Evolutionary conservation across 2,329 filamentous ascomycete genomes (phyloP).

Genomic region (Byssochlamys sp.): DNA sequence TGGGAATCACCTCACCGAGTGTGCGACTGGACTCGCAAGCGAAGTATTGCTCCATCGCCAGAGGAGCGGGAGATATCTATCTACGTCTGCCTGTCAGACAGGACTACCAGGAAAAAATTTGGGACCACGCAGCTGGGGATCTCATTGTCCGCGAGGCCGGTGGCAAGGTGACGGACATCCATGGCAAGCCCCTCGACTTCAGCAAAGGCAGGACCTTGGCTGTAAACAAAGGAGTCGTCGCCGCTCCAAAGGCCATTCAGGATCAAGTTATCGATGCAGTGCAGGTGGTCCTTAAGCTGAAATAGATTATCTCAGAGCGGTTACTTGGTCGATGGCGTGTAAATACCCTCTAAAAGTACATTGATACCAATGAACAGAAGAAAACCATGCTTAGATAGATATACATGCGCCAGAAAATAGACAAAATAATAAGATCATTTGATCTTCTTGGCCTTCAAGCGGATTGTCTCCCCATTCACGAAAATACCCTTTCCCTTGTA

Average conservation of each 20-base stretch:
- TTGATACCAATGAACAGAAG: constrained; percentile 20
- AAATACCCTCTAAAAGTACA: constrained; percentile 25
- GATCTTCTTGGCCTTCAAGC: constrained; percentile 95
- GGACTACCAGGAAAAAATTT: constrained; percentile 96
- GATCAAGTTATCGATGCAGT: constrained; percentile 68
- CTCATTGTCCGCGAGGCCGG: constrained; percentile 90
- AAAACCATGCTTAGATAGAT: constrained; percentile 15
- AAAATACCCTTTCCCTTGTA: constrained; percentile 99
- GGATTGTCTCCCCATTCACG: constrained; percentile 94
- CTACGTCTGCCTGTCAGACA: constrained; percentile 75
- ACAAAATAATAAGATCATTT: constrained; percentile 48
- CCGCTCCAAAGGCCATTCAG: constrained; percentile 70
- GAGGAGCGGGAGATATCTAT: constrained; percentile 90
- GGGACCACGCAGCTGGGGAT: constrained; percentile 95
- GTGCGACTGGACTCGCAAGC: constrained; percentile 97
- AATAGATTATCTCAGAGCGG: constrained; percentile 18
- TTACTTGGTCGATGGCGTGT: constrained; percentile 7
- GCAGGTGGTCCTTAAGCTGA: constrained; percentile 59
- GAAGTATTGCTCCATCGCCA: constrained; percentile 91
- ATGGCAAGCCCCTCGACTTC: constrained; percentile 79
- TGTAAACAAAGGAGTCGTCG: constrained; percentile 88
- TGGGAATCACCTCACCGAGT: constrained; percentile 80
- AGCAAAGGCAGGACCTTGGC: constrained; percentile 72
- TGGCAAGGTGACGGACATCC: constrained; percentile 79
- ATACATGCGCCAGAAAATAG: constrained; percentile 11